Evolutionary conservation across 2,329 filamentous ascomycete species (phyloP).

Genomic region (Mariannaea elegans): DNA sequence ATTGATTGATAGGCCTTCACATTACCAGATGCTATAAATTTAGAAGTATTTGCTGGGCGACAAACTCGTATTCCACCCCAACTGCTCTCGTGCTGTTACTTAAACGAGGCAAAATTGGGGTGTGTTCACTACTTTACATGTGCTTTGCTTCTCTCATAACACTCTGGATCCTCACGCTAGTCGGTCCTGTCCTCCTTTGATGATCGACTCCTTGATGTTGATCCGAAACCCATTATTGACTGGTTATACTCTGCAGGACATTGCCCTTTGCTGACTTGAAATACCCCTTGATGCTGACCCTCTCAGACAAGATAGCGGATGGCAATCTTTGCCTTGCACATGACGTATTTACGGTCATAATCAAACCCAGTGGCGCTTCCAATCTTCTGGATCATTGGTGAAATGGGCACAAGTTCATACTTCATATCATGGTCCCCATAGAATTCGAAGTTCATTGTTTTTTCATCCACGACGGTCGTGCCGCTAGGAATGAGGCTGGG

Average conservation of each 20-base stretch:
- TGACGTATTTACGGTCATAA: neutral
- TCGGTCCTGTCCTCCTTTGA: too few species aligned
- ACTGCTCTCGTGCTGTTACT: too few species aligned
- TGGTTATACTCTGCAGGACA: too few species aligned
- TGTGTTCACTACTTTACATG: too few species aligned
- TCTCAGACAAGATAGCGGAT: neutral
- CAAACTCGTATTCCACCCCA: too few species aligned
- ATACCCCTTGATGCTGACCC: too few species aligned
- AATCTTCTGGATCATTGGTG: slow-evolving; percentile 6
- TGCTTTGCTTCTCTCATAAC: too few species aligned
- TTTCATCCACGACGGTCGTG: neutral
- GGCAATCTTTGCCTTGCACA: neutral
- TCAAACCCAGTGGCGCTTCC: neutral
- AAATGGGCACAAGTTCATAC: neutral
- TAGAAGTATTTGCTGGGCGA: neutral
- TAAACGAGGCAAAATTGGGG: too few species aligned
- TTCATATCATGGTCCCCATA: neutral
- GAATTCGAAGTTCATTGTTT: neutral
- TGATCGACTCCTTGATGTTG: too few species aligned
- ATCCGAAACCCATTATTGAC: too few species aligned
- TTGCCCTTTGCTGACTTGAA: too few species aligned
- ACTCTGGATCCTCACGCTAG: too few species aligned
- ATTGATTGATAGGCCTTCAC: slow-evolving; percentile 2
- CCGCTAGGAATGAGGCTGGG: neutral
- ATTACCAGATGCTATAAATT: neutral